Evolutionary conservation across 1,284 basidiomycete species (phyloP), one percentile per base, ranked within the genome.

Genomic region (Boletus semigastroideus): DNA sequence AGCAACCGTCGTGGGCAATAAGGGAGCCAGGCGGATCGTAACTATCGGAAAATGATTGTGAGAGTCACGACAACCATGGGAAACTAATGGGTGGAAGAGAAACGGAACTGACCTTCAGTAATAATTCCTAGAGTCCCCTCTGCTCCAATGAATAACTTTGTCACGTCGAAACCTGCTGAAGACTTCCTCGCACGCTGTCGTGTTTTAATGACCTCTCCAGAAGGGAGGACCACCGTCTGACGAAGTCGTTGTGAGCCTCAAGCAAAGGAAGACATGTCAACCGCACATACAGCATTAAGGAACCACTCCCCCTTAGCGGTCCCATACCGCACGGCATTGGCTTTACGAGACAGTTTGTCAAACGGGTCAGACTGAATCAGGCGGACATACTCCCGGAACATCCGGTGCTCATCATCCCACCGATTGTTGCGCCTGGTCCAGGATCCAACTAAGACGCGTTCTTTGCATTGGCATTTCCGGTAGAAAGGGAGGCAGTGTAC

Each of bases 81-180:
- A 31, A 33, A 27, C 19, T 16, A 25, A n/a, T n/a, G n/a, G 16
- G 20, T 30, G n/a, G 17, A 37, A 17, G 16, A 48, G n/a, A n/a
- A n/a, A 33, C 39, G 9, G 12, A 39, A 47, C 66, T 19, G 53
- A 86, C 88, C 85, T 78, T 97, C 94, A 0, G 92, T 95, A 31
- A 98, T 80, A 49, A 98, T 92, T 0, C 95, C 95, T 22, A 98
- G 73, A 0, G 94, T 98, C 1, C 95, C 95, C 67, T 98, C 95
- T 0, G 94, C 91, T 17, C 95, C 94, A 48, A 97, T 90, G 72
- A 98, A 98, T 16, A 98, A 71, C 61, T 95, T 94, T 1, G 93
- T 95, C 1, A 84, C 76, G 63, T 98, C 94, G 49, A 92, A 94
- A 2, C 95, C 95, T 0, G 93, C 93, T 0, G 91, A 87, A 0